Evolutionary conservation across 1,284 basidiomycete species (phyloP).

Genomic region (Ustilago nuda): DNA sequence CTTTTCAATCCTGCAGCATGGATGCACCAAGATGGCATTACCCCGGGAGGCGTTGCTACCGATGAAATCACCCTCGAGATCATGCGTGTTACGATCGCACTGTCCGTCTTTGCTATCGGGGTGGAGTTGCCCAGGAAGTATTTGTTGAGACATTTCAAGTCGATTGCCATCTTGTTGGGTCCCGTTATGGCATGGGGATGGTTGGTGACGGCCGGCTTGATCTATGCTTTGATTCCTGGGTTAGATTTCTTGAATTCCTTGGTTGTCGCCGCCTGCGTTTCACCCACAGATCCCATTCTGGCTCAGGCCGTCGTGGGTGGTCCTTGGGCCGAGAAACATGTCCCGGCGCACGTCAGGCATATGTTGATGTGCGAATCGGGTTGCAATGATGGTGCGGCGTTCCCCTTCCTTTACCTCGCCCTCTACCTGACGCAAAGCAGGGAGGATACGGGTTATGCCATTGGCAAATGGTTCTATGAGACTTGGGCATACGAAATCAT

Average conservation of each 20-base stretch:
- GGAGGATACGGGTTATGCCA: conserved; percentile 76
- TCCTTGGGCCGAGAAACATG: conserved; percentile 97
- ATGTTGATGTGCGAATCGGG: conserved; percentile 92
- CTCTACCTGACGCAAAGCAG: conserved; percentile 85
- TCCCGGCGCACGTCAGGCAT: conserved; percentile 93
- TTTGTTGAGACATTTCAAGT: conserved; percentile 89
- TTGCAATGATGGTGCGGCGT: conserved; percentile 80
- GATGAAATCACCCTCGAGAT: conserved; percentile 78
- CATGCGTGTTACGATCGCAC: conserved; percentile 93
- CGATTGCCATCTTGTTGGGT: conserved; percentile 84
- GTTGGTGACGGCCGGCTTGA: conserved; percentile 79
- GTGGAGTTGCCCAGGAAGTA: conserved; percentile 76
- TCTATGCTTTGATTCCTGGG: conserved; percentile 61
- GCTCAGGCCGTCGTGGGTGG: conserved; percentile 83
- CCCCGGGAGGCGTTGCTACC: conserved; percentile 76
- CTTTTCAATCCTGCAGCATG: conserved; percentile 88
- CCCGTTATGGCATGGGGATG: conserved; percentile 89
- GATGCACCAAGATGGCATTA: conserved; percentile 74
- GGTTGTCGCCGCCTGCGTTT: conserved; percentile 85
- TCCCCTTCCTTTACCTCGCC: conserved; percentile 93
- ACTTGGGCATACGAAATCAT: conserved; percentile 80
- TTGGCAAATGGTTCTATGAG: conserved; percentile 65
- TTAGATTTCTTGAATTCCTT: conserved; percentile 57
- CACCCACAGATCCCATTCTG: conserved; percentile 88
- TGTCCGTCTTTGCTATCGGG: conserved; percentile 97